Evolutionary conservation across 2,329 filamentous ascomycete genomes (phyloP), one percentile per base, ranked within the genome.

Genomic region (Neopestalotiopsis clavispora): DNA sequence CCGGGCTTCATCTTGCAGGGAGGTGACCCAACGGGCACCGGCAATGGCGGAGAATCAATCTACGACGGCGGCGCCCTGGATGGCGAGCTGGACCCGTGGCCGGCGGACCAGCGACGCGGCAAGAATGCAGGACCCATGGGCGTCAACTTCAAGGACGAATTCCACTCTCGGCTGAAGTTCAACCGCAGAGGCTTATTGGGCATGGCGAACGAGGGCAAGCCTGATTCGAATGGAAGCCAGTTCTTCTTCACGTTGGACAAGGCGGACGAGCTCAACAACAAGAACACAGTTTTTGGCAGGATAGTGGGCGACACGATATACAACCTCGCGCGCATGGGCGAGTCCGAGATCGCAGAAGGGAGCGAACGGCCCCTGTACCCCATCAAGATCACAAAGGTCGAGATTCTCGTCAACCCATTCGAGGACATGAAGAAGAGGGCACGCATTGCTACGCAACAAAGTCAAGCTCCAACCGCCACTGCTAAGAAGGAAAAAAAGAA

Each of bases 231-330:
- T 82, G 93, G 94, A 42, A 97, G 94, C 79, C 96, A 99, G 80
- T 98, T 98, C 85, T 99, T 99, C 84, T 91, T 99, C 71, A 98
- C 96, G 0, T 82, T 99, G 66, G 94, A 90, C 71, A 94, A 92
- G 77, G 86, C 95, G 30, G 91, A 94, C 32, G 94, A 98, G 83
- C 80, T 99, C 76, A 94, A 92, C 74, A 92, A 92, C 65, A 94
- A 93, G 81, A 98, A 98, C 80, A 98, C 96, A 0, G 83, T 98
- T 79, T 98, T 99, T 83, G 96, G 96, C 20, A 87, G 96, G 68
- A 88, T 99, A 59, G 94, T 93, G 45, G 96, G 95, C 34, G 94
- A 98, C 72, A 98, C 95, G 17, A 96, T 99, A 67, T 99, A 97
- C 83, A 98, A 98, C 79, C 80, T 99, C 76, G 91, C 95, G 77